Evolutionary conservation across 805 yeast species (phyloP).

Genomic region (Pichia eremophila): DNA sequence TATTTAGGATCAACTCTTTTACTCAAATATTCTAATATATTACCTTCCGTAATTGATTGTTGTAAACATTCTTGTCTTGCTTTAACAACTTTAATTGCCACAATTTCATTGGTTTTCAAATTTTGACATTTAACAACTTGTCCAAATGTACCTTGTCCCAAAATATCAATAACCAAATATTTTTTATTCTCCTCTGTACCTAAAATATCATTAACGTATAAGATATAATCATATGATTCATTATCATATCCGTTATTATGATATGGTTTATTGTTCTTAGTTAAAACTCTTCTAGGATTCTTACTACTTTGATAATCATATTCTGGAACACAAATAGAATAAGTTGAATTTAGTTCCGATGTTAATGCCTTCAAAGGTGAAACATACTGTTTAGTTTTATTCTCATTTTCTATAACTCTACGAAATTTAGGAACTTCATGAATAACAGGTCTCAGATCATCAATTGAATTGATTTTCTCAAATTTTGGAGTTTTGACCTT

Average conservation of each 20-base stretch:
- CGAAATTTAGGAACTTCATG: conserved; percentile 62
- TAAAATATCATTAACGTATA: conserved; percentile 87
- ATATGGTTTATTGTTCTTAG: conserved; percentile 83
- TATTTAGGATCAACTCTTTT: conserved; percentile 59
- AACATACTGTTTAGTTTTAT: conserved; percentile 37
- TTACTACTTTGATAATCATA: conserved; percentile 76
- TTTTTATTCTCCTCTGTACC: conserved; percentile 81
- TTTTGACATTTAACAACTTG: conserved; percentile 94
- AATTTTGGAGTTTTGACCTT: conserved; percentile 32
- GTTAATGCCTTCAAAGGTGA: conserved; percentile 81
- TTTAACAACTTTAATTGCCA: conserved; percentile 92
- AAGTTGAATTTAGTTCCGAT: conserved; percentile 66
- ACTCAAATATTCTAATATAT: conserved; percentile 73
- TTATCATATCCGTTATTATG: conserved; percentile 81
- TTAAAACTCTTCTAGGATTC: conserved; percentile 85
- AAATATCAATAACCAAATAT: conserved; percentile 78
- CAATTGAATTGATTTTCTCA: conserved; percentile 29
- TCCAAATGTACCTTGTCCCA: conserved; percentile 97
- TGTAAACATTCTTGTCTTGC: conserved; percentile 84
- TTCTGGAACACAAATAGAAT: conserved; percentile 73
- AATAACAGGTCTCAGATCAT: conserved; percentile 52
- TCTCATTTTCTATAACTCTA: conserved; percentile 43
- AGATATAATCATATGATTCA: conserved; percentile 78
- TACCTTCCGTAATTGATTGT: conserved; percentile 86
- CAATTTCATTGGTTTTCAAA: conserved; percentile 63